Conservation (phyloP, 495 filamentous ascomycete species). For the Oidiodendron maius region DNA sequence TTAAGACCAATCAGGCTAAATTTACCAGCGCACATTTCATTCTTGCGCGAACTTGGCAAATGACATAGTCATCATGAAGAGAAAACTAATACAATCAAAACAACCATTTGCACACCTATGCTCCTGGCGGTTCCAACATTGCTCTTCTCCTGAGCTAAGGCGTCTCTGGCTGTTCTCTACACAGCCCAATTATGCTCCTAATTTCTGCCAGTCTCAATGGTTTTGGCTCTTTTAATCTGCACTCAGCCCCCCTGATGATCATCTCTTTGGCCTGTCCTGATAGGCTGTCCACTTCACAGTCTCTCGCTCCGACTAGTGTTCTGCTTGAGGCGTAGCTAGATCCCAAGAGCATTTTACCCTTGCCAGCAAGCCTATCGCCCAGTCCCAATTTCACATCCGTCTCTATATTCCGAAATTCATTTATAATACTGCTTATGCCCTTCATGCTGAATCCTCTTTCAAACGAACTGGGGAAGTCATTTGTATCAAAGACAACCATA, state of each 20-base stretch:
- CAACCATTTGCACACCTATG: not conserved
- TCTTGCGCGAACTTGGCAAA: not conserved
- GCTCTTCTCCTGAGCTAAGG: constrained; percentile 13
- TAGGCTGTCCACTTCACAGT: not conserved
- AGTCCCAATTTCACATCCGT: not conserved
- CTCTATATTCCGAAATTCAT: not conserved
- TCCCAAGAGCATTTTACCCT: not conserved
- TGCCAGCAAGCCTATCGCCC: not conserved
- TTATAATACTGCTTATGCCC: not conserved
- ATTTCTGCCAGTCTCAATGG: constrained; percentile 28
- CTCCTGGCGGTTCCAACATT: not conserved
- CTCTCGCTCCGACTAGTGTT: not conserved
- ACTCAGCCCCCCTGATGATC: constrained; percentile 23
- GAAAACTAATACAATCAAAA: not conserved
- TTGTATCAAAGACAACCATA: no score
- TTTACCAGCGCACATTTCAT: not conserved
- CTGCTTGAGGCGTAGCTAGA: not conserved
- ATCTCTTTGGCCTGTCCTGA: not conserved
- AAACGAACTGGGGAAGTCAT: no score
- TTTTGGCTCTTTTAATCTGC: constrained; percentile 27
- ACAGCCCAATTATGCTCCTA: constrained; percentile 27
- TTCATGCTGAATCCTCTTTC: not conserved
- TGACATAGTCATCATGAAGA: not conserved
- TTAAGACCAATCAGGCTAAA: constrained; percentile 13
- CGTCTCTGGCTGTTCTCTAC: constrained; percentile 9